Base-by-base conservation (phyloP, 2,329 filamentous ascomycete genomes). In the Cercospora nicotianae region DNA sequence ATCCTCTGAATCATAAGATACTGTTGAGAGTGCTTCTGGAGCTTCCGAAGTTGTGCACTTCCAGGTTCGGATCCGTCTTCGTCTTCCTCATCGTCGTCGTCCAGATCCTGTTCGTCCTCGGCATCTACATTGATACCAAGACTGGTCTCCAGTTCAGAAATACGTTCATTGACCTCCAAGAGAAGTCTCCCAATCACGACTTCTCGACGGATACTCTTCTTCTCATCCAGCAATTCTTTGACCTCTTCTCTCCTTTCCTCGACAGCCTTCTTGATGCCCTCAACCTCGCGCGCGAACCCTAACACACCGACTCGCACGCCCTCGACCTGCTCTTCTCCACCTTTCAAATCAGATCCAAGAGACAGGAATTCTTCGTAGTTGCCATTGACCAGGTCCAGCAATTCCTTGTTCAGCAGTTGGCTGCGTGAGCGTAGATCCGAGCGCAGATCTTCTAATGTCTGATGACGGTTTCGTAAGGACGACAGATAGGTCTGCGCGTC, bases 341-440 rank as follows among this genome's bases (percentile, higher is more conserved):
- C 94, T 64, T 88, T 87, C 53, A 99, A 82, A 74, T 93, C 91
- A 58, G 87, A 88, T 0, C 95, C 96, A 0, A 99, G 82, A 0
- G 89, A 90, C 4, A 99, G 81, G 74, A 99, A 99, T 66, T 94
- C 91, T 59, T 93, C 90, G 78, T 99, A 98, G 80, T 99, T 96
- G 62, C 90, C 87, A 77, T 99, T 99, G 72, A 99, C 95, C 7
- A 99, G 87, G 81, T 97, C 94, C 18, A 99, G 85, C 2, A 99
- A 85, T 81, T 99, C 95, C 70, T 90, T 88, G 75, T 90, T 91
- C 69, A 99, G 89, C 20, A 90, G 86, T 73, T 91, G 87, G 73
- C 90, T 92, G 63, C 96, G 87, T 67, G 93, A 88, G 55, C 94
- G 90, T 16, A 99, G 85, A 76, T 99, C 96, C 5, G 90, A 83